Evolutionary conservation across 1,284 basidiomycete genomes (phyloP), one percentile per base, ranked within the genome.

Genomic region (Trichosporon ovoides): DNA sequence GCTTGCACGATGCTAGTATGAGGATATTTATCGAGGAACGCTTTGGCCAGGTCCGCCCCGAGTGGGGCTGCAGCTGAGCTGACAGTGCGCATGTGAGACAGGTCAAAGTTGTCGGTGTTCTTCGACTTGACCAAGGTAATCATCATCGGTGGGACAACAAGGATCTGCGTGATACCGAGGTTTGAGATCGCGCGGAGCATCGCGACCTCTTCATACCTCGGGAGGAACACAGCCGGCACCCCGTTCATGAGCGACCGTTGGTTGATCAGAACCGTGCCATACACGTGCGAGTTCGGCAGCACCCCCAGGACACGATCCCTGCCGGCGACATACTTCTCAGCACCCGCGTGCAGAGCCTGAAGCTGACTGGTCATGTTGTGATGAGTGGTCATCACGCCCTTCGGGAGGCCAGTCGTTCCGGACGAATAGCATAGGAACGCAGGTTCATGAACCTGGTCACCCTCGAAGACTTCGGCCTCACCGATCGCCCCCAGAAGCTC

Each of bases 71-170:
- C 52, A 93, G 62, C 34, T 35, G 19, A n/a, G 14, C 24, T 7
- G 4, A 31, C 28, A 9, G 28, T 31, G 9, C n/a, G 5, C 14
- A 48, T 28, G 22, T 48, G 22, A 48, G 80, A 83, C 53, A 93
- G 62, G 67, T 92, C 81, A 73, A 87, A 87, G 71, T 87, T 82
- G 51, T 84, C 81, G 2, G 87, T 81, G 12, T 83, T 84, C 80
- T 76, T 71, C 48, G 77, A 77, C 57, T 79, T 62, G 16, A 75
- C 60, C 36, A 79, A 58, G 20, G 70, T 65, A 36, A 95, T 84
- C 3, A 92, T 78, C 43, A 96, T 85, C 0, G 92, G 92, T 0
- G 93, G 92, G 0, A 95, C 92, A 38, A 94, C 81, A 7, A 91
- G 77, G 0, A 81, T 70, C 38, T 78, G 74, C 0, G 87, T 87